Base-by-base conservation (phyloP, 2,329 filamentous ascomycete genomes). In the Thelonectria discophora region DNA sequence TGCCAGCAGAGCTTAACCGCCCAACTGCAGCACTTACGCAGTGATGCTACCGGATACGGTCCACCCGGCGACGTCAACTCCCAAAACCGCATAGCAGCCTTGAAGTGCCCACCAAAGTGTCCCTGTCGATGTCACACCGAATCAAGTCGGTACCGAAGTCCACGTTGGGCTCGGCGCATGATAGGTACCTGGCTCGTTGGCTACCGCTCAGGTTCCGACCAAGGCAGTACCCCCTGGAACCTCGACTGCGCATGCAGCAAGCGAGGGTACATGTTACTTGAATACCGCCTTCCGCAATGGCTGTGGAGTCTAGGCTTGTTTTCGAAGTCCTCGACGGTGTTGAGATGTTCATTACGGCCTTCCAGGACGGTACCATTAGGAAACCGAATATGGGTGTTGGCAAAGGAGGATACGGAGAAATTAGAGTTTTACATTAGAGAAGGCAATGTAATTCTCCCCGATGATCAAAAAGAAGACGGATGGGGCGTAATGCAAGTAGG, bases 91-190 rank as follows among this genome's bases (percentile, higher is more conserved):
- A 9, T 20, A n/a, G 6, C 18, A 43, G 5, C 17, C 13, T 18
- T 18, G 5, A 9, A 45, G 15, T 53, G 50, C n/a, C 37, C 50
- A 8, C 15, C 10, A n/a, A 21, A 53, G 10, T 53, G 50, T 5
- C 2, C 11, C 18, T 53, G 50, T 27, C 20, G 50, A 32, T 53
- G 50, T 17, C 50, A 53, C 30, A n/a, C 17, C n/a, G 13, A 42
- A 45, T 24, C 50, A 6, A 18, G 37, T 21, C 18, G 10, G 2
- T 43, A 43, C 21, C 24, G 27, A 45, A 53, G 40, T 13, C 39
- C 50, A 17, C 17, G 24, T 2, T 53, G 39, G 39, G 27, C 40
- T 10, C 21, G 15, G 21, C 9, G 15, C 2, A 32, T 53, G n/a
- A 43, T 53, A 6, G 50, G 50, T 13, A 43, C 50, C 17, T 27